A percentile compares a stretch with the other conserved stretches of the same genome.
These are phyloP conservation scores for Wickerhamomyces strasburgensis DNA, from an alignment of 805 yeast genomes.

Conservation along the genomic window DNA sequence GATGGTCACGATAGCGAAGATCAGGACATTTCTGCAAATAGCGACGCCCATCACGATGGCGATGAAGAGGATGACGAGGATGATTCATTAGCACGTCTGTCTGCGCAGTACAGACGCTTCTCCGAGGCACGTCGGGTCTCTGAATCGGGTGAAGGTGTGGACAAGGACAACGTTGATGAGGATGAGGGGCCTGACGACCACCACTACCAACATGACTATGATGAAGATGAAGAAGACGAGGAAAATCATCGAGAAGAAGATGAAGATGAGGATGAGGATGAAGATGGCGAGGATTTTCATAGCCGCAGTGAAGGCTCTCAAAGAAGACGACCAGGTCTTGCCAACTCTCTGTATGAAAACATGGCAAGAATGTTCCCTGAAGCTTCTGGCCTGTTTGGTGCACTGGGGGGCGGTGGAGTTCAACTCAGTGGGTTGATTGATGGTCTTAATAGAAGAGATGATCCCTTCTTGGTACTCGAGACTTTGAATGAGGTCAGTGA, in stretches of 20 bases:
- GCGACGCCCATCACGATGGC: constrained; percentile 15
- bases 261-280: constrained; percentile 22
- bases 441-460: constrained; percentile 31
- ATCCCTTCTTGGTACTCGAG: constrained; percentile 58
- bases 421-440: constrained; percentile 23
- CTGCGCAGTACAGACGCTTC: constrained; percentile 35
- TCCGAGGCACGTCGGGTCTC: no score
- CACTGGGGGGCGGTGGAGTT: constrained; percentile 17
- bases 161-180: constrained; percentile 10
- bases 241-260: constrained; percentile 24
- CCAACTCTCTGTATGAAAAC: constrained; percentile 18
- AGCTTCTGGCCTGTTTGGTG: constrained; percentile 30
- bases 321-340: neutral
- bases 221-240: constrained; percentile 20
- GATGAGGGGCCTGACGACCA: constrained; percentile 22
- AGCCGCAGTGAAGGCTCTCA: constrained; percentile 8
- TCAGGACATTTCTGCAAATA: constrained; percentile 21
- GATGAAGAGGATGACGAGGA: constrained; percentile 26
- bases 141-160: constrained; percentile 17
- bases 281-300: constrained; percentile 17
- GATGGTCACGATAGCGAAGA: constrained; percentile 3
- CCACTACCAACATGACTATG: constrained; percentile 21
- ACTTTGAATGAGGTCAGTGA: constrained; percentile 62
- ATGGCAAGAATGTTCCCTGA: constrained; percentile 36
- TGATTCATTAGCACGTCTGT: constrained; percentile 32